Evolutionary conservation across 179 eudicot species (phyloP).

Genomic region (Silene coronaria): DNA sequence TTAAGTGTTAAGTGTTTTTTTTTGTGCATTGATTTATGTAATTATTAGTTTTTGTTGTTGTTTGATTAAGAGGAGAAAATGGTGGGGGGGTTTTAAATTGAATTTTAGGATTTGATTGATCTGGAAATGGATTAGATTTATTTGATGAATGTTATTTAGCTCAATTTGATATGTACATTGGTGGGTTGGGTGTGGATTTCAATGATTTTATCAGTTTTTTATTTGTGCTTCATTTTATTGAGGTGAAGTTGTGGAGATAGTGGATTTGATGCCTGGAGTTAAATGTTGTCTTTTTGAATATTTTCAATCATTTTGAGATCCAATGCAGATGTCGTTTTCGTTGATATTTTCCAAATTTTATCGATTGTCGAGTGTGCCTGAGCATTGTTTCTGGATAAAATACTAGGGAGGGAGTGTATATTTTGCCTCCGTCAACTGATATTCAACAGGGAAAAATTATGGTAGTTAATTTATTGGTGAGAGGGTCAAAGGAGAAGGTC

Average conservation of each 20-base stretch:
- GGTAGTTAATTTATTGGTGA: too few relatives aligned
- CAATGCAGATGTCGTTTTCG: conserved; percentile 13
- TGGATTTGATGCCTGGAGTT: background rate
- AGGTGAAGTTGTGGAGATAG: background rate
- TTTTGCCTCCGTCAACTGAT: too few relatives aligned
- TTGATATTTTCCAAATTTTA: background rate
- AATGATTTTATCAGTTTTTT: conserved; percentile 6
- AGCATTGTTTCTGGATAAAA: too few relatives aligned
- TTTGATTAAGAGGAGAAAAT: too few relatives aligned
- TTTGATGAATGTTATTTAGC: conserved; percentile 10
- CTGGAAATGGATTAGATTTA: conserved; percentile 17
- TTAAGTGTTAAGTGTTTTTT: background rate
- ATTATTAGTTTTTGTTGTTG: background rate
- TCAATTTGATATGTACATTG: conserved; percentile 22
- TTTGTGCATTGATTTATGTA: background rate
- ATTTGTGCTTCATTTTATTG: background rate
- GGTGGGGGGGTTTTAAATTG: background rate
- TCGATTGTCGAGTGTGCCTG: too few relatives aligned
- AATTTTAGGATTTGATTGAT: conserved; percentile 24
- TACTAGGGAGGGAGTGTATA: too few relatives aligned
- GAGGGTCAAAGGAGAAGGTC: too few relatives aligned
- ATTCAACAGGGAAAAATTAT: too few relatives aligned
- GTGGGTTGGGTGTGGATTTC: conserved; percentile 24
- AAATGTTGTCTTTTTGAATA: conserved; percentile 14
- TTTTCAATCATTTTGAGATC: conserved; percentile 19